Evolutionary conservation across 306 rosid species (phyloP).

Genomic region (Pachyrhizus erosus): DNA sequence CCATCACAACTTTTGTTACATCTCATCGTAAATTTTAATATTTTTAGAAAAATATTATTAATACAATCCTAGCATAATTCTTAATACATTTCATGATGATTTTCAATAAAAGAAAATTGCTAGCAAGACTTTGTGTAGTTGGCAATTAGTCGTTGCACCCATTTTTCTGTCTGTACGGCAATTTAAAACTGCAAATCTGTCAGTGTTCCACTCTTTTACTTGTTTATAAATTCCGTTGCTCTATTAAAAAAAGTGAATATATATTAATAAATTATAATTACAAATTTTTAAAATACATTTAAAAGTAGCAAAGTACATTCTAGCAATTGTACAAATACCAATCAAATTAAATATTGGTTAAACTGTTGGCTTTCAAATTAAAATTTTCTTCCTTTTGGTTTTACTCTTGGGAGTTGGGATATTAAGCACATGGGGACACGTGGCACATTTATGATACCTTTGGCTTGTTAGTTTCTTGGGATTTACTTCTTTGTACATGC

Average conservation of each 20-base stretch:
- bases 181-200: neutral
- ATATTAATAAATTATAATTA: no score
- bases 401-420: constrained; percentile 4
- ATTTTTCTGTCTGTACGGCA: neutral
- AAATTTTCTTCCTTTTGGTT: neutral
- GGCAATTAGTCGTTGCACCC: neutral
- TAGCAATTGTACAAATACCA: neutral
- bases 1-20: no score
- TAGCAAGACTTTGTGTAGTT: neutral
- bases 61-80: neutral
- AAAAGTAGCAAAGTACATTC: no score
- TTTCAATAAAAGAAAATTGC: neutral
- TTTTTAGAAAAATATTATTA: no score
- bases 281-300: no score
- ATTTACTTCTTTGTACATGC: neutral
- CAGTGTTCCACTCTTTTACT: neutral
- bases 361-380: neutral
- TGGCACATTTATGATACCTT: constrained; percentile 15
- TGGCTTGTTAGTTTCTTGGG: neutral
- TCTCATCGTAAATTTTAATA: neutral
- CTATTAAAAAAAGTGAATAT: no score
- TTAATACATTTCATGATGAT: neutral
- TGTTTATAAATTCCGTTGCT: neutral
- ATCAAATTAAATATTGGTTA: neutral
- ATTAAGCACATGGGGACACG: constrained; percentile 26